Conservation (phyloP, 192 early-diverging fungal species). For the Coemansia sp. region DNA sequence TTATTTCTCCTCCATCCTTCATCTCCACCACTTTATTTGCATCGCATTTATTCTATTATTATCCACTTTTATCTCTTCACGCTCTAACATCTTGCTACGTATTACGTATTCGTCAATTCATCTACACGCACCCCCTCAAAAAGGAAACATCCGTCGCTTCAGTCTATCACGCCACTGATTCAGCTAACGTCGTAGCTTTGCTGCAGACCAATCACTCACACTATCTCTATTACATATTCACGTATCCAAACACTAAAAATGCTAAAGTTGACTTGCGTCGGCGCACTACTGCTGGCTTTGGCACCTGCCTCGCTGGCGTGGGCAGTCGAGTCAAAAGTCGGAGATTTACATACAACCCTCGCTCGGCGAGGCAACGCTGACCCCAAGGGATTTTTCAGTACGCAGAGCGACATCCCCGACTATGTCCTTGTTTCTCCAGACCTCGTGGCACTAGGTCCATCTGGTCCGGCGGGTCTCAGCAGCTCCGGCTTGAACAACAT, state of each 20-base stretch:
- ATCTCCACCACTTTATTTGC: not conserved
- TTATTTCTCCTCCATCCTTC: not conserved
- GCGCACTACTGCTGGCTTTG: slow-evolving; percentile 5
- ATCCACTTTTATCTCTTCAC: not conserved
- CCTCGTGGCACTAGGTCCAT: slow-evolving; percentile 40
- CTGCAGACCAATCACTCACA: not conserved
- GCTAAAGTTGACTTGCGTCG: slow-evolving; percentile 5
- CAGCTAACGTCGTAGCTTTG: not conserved
- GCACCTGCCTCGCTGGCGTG: slow-evolving; percentile 1
- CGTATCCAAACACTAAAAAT: not conserved
- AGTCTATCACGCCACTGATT: not conserved
- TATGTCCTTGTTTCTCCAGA: slow-evolving; percentile 50
- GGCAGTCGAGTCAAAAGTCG: slow-evolving; percentile 4
- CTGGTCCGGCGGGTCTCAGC: slow-evolving; percentile 23
- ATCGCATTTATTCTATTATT: not conserved
- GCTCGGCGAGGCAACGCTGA: slow-evolving; percentile 1
- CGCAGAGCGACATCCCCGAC: slow-evolving; percentile 27
- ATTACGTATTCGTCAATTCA: not conserved
- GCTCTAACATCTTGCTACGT: not conserved
- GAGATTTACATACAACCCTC: not conserved
- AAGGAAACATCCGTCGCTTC: not conserved
- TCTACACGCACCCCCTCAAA: not conserved
- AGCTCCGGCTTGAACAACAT: slow-evolving; percentile 38
- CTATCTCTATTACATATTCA: not conserved
- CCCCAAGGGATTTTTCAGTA: slow-evolving; percentile 9